Conservation (phyloP, 306 rosid genomes). For the Cyamopsis tetragonoloba region DNA sequence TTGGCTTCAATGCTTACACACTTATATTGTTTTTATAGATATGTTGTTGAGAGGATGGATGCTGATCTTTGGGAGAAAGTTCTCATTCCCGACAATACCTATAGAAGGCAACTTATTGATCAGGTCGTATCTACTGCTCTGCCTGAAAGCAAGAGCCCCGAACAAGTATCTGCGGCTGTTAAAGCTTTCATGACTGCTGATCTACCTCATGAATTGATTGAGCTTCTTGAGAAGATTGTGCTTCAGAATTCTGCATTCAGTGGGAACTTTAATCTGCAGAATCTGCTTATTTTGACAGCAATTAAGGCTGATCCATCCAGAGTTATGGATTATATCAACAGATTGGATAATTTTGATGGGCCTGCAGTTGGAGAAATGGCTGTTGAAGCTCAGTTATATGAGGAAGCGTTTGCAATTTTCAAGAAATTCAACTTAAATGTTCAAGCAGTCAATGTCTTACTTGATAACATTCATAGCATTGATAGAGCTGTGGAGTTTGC, state of each 20-base stretch:
- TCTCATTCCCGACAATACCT: conserved; percentile 83
- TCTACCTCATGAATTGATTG: conserved; percentile 96
- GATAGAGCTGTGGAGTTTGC: conserved; percentile 98
- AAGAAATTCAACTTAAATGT: conserved; percentile 98
- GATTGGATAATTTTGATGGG: conserved; percentile 96
- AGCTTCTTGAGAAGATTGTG: conserved; percentile 98
- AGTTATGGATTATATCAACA: conserved; percentile 95
- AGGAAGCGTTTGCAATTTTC: conserved; percentile 94
- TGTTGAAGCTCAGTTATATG: conserved; percentile 86
- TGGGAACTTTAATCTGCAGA: conserved; percentile 97
- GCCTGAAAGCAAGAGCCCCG: conserved; percentile 99
- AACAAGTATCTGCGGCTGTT: conserved; percentile 98
- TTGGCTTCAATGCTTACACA: conserved; percentile 20
- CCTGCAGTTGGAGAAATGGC: conserved; percentile 99
- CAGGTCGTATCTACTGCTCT: conserved; percentile 98
- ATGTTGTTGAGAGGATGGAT: conserved; percentile 99
- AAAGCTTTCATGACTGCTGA: conserved; percentile 99
- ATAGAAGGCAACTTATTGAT: conserved; percentile 94
- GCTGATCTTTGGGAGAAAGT: conserved; percentile 93
- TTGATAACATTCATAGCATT: conserved; percentile 82
- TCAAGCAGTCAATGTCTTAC: conserved; percentile 91
- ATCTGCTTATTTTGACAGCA: conserved; percentile 92
- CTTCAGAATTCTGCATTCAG: conserved; percentile 99
- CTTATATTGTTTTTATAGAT: conserved; percentile 46
- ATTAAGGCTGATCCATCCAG: conserved; percentile 97